Base-by-base conservation (phyloP, 2,329 filamentous ascomycete species). In the Zasmidium angulare region DNA sequence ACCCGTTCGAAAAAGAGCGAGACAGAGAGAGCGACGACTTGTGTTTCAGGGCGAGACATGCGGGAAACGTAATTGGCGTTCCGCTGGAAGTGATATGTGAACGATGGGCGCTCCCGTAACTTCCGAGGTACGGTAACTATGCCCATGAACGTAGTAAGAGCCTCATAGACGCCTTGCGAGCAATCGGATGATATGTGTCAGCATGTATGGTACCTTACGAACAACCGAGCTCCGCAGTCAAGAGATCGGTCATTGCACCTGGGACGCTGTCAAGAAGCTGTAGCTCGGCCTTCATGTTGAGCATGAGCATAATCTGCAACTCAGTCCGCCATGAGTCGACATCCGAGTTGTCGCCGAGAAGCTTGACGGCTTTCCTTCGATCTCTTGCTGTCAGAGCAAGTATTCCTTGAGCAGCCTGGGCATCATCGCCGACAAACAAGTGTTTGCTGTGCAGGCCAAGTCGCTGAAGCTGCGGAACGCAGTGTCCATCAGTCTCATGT, bases 231-330 rank as follows among this genome's bases (percentile, higher is more conserved):
- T 22, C 48, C n/a, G 31, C 21, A 2, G 19, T 22, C 6, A 73
- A 59, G 51, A 73, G 46, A 7, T 63, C 55, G 10, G 14, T 40
- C 67, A 73, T 66, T 4, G 67, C 67, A 40, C 59, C 50, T 2
- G 67, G 60, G 9, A 64, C 48, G 14, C 68, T 66, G 55, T 74
- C 71, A 2, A 75, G 63, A 24, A 74, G 26, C 59, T 95, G 89
- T 53, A 93, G 90, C 70, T 95, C 90, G 0, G 88, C 88, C 69
- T 93, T 95, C 50, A 86, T 67, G 54, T 89, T 88, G 53, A 93
- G 76, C 76, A 89, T 82, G 20, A 93, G 74, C 89, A 93, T 92
- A 0, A 81, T 66, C 68, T 91, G 89, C 17, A 93, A 66, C 66
- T 92, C 87, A 1, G 77, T 24, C 75, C 67, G 72, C 10, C 75